Evolutionary conservation across 2,329 filamentous ascomycete genomes (phyloP), one percentile per base, ranked within the genome.

Genomic region (Fusarium sp.): DNA sequence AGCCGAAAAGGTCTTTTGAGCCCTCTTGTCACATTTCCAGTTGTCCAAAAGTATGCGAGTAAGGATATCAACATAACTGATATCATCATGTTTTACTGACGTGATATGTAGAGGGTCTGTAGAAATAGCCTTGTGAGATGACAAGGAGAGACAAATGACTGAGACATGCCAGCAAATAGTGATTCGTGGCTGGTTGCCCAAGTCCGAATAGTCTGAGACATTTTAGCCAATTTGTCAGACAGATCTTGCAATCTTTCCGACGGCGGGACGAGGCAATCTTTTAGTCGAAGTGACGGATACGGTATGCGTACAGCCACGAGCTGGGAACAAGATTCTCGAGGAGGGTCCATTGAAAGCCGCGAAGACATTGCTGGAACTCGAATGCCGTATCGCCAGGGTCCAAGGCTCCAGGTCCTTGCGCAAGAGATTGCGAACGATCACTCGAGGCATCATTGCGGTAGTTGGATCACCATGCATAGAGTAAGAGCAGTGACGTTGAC

Each of bases 131-230:
- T 22, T 22, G n/a, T 28, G 22, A 17, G 38, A 42, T 22, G 17
- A n/a, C 20, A 20, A 18, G 10, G 42, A 40, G 28, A 51, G 14
- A 52, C 42, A 53, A 26, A n/a, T 24, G 20, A 18, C 33, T 33
- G 42, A 56, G 45, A 52, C 38, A 62, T 17, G 24, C 15, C 52
- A 31, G 48, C 50, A 45, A 36, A 46, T 11, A 49, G 18, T 33
- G n/a, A 33, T 24, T 18, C 31, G 40, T 52, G 59, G 48, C 43
- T 44, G 26, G 49, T 36, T 49, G 28, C 38, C 36, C 42, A 22
- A 9, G 38, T 48, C 20, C 28, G 42, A 20, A 49, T 52, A 60
- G 36, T 31, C 60, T 22, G 53, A 65, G 52, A 53, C 60, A 69
- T 55, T 39, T 45, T 17, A 31, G 52, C 45, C 39, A 40, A 60